Percentiles rank a stretch among this genome's conserved stretches.
phyloP scores from a whole-genome alignment of 805 yeast genomes.

The Debaryomyces hansenii region DNA sequence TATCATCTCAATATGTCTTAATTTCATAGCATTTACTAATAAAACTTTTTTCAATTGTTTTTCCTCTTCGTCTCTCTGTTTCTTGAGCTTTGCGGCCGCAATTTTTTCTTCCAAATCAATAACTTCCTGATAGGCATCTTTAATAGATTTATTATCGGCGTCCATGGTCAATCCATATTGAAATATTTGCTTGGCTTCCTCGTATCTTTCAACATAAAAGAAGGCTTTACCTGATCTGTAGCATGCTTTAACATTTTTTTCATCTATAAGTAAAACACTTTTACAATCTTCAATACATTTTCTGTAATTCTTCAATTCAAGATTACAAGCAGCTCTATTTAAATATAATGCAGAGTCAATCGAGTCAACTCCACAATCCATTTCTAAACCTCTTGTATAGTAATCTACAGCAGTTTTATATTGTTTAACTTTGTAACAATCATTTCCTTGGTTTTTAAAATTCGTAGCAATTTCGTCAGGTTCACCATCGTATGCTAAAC shows the following conservation, averaged over 20 bases:
- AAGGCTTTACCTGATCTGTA: constrained; percentile 85
- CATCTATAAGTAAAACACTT: constrained; percentile 62
- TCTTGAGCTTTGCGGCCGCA: constrained; percentile 28
- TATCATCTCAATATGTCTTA: constrained; percentile 56
- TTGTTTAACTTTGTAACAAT: constrained; percentile 68
- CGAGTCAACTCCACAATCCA: constrained; percentile 55
- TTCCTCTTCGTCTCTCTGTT: constrained; percentile 38
- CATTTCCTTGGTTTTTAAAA: constrained; percentile 93
- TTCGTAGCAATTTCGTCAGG: constrained; percentile 89
- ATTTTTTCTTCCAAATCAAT: constrained; percentile 33
- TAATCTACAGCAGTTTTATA: constrained; percentile 74
- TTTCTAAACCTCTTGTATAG: constrained; percentile 78
- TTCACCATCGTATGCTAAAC: constrained; percentile 92
- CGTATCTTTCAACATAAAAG: constrained; percentile 59
- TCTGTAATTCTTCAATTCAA: constrained; percentile 83
- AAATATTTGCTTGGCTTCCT: constrained; percentile 70
- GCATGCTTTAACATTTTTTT: constrained; percentile 77
- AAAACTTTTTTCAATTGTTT: constrained; percentile 42
- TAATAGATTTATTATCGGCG: constrained; percentile 55
- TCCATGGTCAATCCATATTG: constrained; percentile 67
- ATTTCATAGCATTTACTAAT: constrained; percentile 57
- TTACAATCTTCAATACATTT: constrained; percentile 85
- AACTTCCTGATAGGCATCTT: constrained; percentile 44
- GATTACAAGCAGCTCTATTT: constrained; percentile 90
- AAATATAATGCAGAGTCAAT: constrained; percentile 64